Evolutionary conservation across 2,329 filamentous ascomycete genomes (phyloP), one percentile per base, ranked within the genome.

Genomic region (Cercospora beticola): DNA sequence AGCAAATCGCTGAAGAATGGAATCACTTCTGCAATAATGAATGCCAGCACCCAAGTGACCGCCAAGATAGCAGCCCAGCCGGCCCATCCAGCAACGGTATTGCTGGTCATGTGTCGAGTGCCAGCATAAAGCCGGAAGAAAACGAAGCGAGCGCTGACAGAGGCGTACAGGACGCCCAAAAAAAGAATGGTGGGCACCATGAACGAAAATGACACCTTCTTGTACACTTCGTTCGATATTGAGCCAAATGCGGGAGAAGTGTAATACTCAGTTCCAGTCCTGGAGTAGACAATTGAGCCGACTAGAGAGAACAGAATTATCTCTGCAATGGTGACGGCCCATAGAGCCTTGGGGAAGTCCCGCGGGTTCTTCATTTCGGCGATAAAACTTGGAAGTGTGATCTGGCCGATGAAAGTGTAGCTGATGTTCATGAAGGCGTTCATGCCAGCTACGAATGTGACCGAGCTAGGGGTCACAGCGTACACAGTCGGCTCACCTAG

Each of bases 141-240:
- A 76, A 97, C 83, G 82, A 97, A 97, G 31, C 94, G 90, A 0
- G 92, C 91, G 4, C 92, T 94, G 1, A 97, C 92, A 0, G 92
- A 95, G 14, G 94, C 93, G 78, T 97, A 97, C 18, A 97, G 81
- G 0, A 96, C 92, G 7, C 94, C 94, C 4, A 97, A 82, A 83
- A 97, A 97, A 77, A 97, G 93, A 72, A 97, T 86, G 0, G 94
- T 97, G 0, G 94, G 94, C 33, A 97, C 91, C 93, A 97, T 97
- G 83, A 97, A 97, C 12, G 91, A 93, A 81, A 97, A 97, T 0
- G 92, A 87, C 2, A 95, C 86, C 83, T 97, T 97, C 82, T 95
- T 93, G 82, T 90, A 95, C 1, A 90, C 72, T 21, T 87, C 84
- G 58, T 92, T 87, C 52, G 90, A 86, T 23, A 97, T 83, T 0